phyloP scores from a whole-genome alignment of 23 red algal species.

The Gracilaria domingensis region DNA sequence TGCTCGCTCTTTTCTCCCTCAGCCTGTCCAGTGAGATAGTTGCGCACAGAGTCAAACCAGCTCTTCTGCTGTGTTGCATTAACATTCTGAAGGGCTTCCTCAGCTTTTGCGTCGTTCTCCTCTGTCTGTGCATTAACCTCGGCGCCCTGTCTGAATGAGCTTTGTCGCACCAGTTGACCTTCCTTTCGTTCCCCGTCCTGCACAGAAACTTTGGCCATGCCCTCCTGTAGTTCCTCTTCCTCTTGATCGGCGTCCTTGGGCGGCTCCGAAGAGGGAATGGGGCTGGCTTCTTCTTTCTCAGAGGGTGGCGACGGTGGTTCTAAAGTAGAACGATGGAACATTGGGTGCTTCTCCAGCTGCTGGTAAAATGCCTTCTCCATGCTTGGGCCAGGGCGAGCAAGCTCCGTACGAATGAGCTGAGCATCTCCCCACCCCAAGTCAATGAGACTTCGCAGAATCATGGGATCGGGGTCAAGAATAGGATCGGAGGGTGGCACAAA shows the following conservation, averaged over 20 bases:
- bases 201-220: neutral
- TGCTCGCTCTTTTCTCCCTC: conserved; percentile 42
- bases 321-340: conserved; percentile 57
- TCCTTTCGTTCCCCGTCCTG: conserved; percentile 15
- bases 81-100: conserved; percentile 63
- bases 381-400: conserved; percentile 73
- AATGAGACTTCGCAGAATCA: conserved; percentile 81
- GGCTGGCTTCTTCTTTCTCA: neutral
- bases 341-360: conserved; percentile 85
- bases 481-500: conserved; percentile 82
- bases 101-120: conserved; percentile 30
- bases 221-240: neutral
- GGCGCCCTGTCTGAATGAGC: conserved; percentile 35
- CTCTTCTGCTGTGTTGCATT: conserved; percentile 44
- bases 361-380: conserved; percentile 95
- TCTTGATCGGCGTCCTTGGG: neutral
- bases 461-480: conserved; percentile 78
- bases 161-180: conserved; percentile 59
- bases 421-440: conserved; percentile 95
- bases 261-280: conserved; percentile 28
- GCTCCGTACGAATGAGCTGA: conserved; percentile 54
- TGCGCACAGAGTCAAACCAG: conserved; percentile 65
- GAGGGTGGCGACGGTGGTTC: neutral
- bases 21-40: conserved; percentile 52
- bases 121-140: conserved; percentile 18